These are phyloP conservation scores for Tylopilus felleus DNA, from an alignment of 768 basidiomycete genomes.

Conservation along the genomic window DNA sequence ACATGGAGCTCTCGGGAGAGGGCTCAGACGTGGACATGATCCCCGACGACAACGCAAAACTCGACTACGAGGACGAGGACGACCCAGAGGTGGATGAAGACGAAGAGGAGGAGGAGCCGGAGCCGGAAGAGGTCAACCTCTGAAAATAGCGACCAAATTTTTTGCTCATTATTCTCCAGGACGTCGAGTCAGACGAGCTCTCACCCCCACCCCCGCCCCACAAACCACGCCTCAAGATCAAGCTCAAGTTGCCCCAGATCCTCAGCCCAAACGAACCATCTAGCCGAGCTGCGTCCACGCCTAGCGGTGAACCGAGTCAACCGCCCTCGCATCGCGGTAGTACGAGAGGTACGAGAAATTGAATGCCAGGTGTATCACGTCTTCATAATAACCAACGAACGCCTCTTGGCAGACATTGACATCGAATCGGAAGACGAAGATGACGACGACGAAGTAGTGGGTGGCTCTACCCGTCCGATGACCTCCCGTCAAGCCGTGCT, in stretches of 20 bases:
- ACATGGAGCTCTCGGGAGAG: constrained; percentile 23
- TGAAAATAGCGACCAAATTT: neutral
- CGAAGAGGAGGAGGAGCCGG: constrained; percentile 25
- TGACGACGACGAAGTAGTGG: constrained; percentile 40
- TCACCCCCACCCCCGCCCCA: constrained; percentile 32
- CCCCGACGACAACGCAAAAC: constrained; percentile 28
- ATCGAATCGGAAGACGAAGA: constrained; percentile 42
- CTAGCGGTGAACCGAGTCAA: constrained; percentile 23
- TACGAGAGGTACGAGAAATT: constrained; percentile 19
- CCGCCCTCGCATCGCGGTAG: constrained; percentile 24
- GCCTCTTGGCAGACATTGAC: constrained; percentile 32
- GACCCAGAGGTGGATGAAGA: constrained; percentile 34
- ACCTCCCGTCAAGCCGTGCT: constrained; percentile 68
- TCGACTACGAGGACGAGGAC: constrained; percentile 36
- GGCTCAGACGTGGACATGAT: constrained; percentile 38
- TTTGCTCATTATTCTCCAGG: constrained; percentile 15
- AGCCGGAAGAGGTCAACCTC: constrained; percentile 10
- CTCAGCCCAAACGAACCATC: constrained; percentile 33
- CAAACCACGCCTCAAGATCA: constrained; percentile 56
- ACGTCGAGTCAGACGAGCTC: constrained; percentile 34
- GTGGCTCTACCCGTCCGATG: constrained; percentile 37
- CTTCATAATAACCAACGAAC: neutral
- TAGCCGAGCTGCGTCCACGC: constrained; percentile 26
- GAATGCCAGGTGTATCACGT: neutral
- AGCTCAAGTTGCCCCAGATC: constrained; percentile 49